These are phyloP conservation scores for Euphorbia celastroides DNA, from an alignment of 441 rosid species.

Conservation along the genomic window DNA sequence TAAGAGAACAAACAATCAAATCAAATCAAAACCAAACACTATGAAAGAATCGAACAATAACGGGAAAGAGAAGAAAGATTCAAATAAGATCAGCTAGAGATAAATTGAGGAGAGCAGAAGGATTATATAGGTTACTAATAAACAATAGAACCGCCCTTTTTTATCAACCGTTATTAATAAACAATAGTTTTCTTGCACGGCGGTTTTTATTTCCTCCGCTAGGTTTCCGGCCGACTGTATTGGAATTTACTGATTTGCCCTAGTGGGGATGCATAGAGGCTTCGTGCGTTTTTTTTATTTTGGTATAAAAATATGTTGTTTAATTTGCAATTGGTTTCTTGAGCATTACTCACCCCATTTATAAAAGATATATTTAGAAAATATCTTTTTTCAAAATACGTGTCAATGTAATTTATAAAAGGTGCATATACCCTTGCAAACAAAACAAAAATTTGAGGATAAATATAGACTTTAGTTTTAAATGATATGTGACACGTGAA, in stretches of 20 bases:
- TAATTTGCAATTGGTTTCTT: not conserved
- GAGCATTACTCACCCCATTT: not conserved
- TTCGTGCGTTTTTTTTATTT: not conserved
- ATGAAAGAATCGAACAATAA: too few relatives aligned
- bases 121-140: not conserved
- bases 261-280: not conserved
- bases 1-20: too few relatives aligned
- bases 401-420: too few relatives aligned
- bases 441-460: too few relatives aligned
- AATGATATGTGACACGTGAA: too few relatives aligned
- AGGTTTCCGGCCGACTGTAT: not conserved
- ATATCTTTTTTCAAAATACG: too few relatives aligned
- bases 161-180: not conserved
- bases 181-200: conserved; percentile 11
- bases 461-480: too few relatives aligned
- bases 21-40: too few relatives aligned
- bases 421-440: not conserved
- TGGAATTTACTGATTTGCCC: not conserved
- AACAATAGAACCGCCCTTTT: conserved; percentile 12
- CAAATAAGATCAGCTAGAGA: too few relatives aligned
- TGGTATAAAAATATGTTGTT: not conserved
- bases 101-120: not conserved
- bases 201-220: not conserved
- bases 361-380: too few relatives aligned
- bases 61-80: too few relatives aligned